phyloP scores from a whole-genome alignment of 1,284 basidiomycete genomes.

The Mycosarcoma mackinlayi region DNA sequence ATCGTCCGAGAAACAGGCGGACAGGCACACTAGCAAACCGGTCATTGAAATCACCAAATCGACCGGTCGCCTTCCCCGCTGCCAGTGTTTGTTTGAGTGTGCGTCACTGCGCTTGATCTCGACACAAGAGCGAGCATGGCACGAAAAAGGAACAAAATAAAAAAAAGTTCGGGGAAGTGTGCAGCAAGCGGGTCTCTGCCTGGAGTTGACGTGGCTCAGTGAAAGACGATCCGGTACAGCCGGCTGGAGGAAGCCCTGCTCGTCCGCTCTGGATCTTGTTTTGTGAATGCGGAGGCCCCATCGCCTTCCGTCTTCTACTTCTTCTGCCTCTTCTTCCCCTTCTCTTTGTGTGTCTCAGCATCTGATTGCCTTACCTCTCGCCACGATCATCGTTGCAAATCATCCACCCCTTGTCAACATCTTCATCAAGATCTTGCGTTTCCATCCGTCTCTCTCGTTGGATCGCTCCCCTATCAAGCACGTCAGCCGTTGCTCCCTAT shows the following conservation, averaged over 20 bases:
- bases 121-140: background rate
- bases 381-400: conserved; percentile 5
- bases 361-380: no score
- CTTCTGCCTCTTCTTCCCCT: background rate
- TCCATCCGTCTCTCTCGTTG: background rate
- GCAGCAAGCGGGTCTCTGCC: no score
- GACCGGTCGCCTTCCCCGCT: conserved; percentile 6
- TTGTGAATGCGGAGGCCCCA: no score
- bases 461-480: background rate
- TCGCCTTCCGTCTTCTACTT: no score
- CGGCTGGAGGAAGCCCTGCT: background rate
- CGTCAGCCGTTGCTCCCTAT: conserved; percentile 24
- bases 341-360: no score
- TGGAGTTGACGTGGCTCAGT: no score
- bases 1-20: no score
- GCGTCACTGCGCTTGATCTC: conserved; percentile 2
- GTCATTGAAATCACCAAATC: background rate
- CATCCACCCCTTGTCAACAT: background rate
- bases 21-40: no score
- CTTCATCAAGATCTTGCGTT: background rate
- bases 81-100: background rate
- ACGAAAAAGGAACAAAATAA: no score
- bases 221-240: no score
- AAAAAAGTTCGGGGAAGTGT: no score
- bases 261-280: background rate